Evolutionary conservation across 352 stramenopile genomes (phyloP).

Genomic region (Globisporangium apiculatum): DNA sequence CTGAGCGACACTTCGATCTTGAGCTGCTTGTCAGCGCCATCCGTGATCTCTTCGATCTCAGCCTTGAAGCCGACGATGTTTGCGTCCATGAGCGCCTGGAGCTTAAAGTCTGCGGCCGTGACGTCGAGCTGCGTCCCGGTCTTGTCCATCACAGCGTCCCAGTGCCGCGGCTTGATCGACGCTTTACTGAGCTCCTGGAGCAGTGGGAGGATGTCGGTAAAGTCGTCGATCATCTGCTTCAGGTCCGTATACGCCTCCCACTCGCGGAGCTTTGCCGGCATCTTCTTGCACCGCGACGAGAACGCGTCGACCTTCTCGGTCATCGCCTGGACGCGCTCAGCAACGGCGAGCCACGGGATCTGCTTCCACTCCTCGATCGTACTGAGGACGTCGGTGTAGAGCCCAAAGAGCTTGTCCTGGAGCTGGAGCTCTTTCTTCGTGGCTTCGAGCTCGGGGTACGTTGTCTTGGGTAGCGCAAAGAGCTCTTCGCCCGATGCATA

Average conservation of each 20-base stretch:
- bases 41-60: constrained; percentile 97
- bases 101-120: constrained; percentile 92
- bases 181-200: constrained; percentile 96
- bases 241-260: constrained; percentile 97
- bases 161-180: constrained; percentile 95
- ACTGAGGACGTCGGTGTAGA: constrained; percentile 97
- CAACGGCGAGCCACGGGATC: constrained; percentile 92
- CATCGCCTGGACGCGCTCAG: constrained; percentile 94
- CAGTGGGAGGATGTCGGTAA: constrained; percentile 94
- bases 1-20: constrained; percentile 94
- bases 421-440: constrained; percentile 97
- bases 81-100: constrained; percentile 92
- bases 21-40: constrained; percentile 96
- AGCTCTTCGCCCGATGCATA: constrained; percentile 96
- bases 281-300: constrained; percentile 94
- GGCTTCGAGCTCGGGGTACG: constrained; percentile 95
- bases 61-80: constrained; percentile 89
- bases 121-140: constrained; percentile 92
- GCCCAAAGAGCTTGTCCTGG: constrained; percentile 91
- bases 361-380: constrained; percentile 97
- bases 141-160: constrained; percentile 95
- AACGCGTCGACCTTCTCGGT: constrained; percentile 96
- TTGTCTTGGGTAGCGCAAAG: constrained; percentile 94
- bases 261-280: constrained; percentile 93
- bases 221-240: constrained; percentile 97